Evolutionary conservation across 2,329 filamentous ascomycete genomes (phyloP).

Genomic region (Fusarium sp.): DNA sequence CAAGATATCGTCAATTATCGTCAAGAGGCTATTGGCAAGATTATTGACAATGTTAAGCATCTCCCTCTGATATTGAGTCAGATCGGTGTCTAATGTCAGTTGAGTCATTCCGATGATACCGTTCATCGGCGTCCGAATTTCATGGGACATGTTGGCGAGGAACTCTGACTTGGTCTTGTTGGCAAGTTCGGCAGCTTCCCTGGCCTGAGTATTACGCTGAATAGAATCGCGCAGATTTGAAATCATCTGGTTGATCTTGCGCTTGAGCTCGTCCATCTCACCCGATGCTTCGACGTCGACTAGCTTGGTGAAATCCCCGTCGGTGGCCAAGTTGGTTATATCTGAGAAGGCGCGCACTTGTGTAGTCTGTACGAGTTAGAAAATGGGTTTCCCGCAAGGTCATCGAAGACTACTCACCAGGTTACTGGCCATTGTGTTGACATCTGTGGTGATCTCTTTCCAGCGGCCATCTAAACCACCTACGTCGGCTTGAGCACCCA

Average conservation of each 20-base stretch:
- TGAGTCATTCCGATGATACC: conserved; percentile 99
- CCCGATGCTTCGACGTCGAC: conserved; percentile 97
- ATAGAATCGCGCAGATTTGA: conserved; percentile 95
- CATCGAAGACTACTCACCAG: conserved; percentile 54
- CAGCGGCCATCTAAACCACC: conserved; percentile 92
- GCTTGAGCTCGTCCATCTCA: conserved; percentile 98
- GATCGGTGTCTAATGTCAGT: conserved; percentile 91
- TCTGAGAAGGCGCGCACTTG: conserved; percentile 98
- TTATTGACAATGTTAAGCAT: conserved; percentile 99
- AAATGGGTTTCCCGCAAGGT: not conserved
- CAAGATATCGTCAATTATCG: conserved; percentile 90
- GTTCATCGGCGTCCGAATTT: conserved; percentile 97
- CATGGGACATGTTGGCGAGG: conserved; percentile 98
- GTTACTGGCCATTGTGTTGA: conserved; percentile 88
- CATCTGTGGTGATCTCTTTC: conserved; percentile 98
- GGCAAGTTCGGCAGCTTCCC: conserved; percentile 94
- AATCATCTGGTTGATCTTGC: conserved; percentile 99
- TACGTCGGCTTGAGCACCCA: conserved; percentile 96
- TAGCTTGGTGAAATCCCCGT: conserved; percentile 95
- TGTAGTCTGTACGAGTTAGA: conserved; percentile 72
- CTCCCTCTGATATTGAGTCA: conserved; percentile 94
- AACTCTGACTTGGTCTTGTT: conserved; percentile 99
- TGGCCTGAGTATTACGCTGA: conserved; percentile 93
- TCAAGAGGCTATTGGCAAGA: conserved; percentile 92
- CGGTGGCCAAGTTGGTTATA: conserved; percentile 96